A percentile compares a stretch with the other conserved stretches of the same genome.
These are phyloP conservation scores for Cyberlindnera mississippiensis DNA, from an alignment of 805 yeast genomes.

Conservation along the genomic window DNA sequence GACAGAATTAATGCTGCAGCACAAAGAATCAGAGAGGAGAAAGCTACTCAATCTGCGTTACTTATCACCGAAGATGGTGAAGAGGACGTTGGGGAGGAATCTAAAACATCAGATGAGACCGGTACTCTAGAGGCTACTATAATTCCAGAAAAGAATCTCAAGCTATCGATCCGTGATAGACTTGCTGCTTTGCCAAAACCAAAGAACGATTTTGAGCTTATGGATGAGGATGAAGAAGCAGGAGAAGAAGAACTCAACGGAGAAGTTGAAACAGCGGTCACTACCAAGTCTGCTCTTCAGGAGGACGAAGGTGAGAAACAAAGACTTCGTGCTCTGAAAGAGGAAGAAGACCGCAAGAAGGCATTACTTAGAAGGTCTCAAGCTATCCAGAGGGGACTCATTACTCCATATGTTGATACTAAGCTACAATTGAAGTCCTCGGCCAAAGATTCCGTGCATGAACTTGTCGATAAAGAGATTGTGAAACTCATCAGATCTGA, in stretches of 20 bases:
- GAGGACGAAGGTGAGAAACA: conserved; percentile 24
- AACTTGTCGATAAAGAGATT: conserved; percentile 32
- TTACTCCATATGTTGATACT: conserved; percentile 33
- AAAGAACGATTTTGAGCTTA: conserved; percentile 44
- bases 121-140: not conserved
- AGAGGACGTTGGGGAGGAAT: conserved; percentile 5
- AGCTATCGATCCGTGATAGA: conserved; percentile 14
- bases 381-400: conserved; percentile 42
- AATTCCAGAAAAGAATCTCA: not conserved
- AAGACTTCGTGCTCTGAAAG: conserved; percentile 14
- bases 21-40: conserved; percentile 36
- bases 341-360: conserved; percentile 13
- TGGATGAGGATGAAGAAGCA: conserved; percentile 31
- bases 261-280: not conserved
- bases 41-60: conserved; percentile 34
- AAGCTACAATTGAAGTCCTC: not conserved
- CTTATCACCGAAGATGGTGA: conserved; percentile 23
- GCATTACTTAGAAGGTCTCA: conserved; percentile 40
- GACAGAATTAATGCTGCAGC: conserved; percentile 30
- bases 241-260: conserved; percentile 7
- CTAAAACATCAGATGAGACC: too few relatives aligned
- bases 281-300: not conserved
- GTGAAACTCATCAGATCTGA: conserved; percentile 39
- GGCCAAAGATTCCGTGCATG: not conserved
- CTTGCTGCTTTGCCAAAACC: conserved; percentile 38